phyloP scores from a whole-genome alignment of 1,284 basidiomycete genomes.

The Trichosporon faecale region DNA sequence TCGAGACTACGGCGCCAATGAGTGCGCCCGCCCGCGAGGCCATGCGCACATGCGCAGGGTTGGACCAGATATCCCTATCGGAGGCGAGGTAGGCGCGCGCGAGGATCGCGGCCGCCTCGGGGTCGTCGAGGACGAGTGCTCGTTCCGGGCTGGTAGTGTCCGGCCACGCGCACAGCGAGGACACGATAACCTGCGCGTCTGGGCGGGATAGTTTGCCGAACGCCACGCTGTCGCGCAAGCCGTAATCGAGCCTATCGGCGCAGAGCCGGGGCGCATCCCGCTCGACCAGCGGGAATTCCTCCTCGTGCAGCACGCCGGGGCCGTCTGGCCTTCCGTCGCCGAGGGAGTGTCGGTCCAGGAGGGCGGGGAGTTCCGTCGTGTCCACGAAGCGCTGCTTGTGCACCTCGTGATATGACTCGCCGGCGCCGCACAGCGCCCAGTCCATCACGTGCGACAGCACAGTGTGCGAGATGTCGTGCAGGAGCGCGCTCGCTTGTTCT shows the following conservation, averaged over 20 bases:
- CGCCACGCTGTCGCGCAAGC: slow-evolving; percentile 22
- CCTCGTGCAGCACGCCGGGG: slow-evolving; percentile 19
- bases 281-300: slow-evolving; percentile 22
- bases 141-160: not conserved
- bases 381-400: slow-evolving; percentile 23
- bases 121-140: slow-evolving; percentile 13
- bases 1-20: slow-evolving; percentile 14
- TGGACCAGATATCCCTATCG: slow-evolving; percentile 21
- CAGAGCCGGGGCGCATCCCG: slow-evolving; percentile 20
- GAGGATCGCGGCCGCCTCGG: slow-evolving; percentile 10
- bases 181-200: not conserved
- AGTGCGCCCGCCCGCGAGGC: slow-evolving; percentile 15
- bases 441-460: slow-evolving; percentile 22
- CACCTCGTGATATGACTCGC: slow-evolving; percentile 20
- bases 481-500: slow-evolving; percentile 22
- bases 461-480: slow-evolving; percentile 25
- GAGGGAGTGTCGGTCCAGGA: not conserved
- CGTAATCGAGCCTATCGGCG: slow-evolving; percentile 26
- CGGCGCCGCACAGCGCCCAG: slow-evolving; percentile 7
- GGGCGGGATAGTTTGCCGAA: slow-evolving; percentile 13
- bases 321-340: not conserved
- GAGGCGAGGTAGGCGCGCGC: slow-evolving; percentile 17
- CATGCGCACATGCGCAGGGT: slow-evolving; percentile 18
- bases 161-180: slow-evolving; percentile 13
- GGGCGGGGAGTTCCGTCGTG: slow-evolving; percentile 11